These are phyloP conservation scores for Barbarea vulgaris DNA, from an alignment of 345 rosid genomes.

Conservation along the genomic window DNA sequence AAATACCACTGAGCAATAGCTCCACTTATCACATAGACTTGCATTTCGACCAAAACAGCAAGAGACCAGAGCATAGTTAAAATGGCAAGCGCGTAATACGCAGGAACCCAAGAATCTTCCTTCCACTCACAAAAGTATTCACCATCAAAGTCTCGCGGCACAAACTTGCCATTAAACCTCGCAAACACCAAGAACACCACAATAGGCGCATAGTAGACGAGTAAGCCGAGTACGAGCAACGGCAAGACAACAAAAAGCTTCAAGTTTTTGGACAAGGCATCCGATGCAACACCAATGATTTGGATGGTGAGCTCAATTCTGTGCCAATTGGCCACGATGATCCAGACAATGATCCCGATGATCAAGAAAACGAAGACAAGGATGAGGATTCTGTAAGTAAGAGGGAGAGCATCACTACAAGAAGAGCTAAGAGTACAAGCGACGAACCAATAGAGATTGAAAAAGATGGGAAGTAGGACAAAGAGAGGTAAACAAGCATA, in stretches of 20 bases:
- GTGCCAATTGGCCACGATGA: conserved; percentile 79
- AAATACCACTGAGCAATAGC: conserved; percentile 90
- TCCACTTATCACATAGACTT: conserved; percentile 86
- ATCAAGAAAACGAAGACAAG: conserved; percentile 67
- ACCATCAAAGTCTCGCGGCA: conserved; percentile 55
- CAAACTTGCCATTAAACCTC: conserved; percentile 74
- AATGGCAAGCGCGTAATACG: conserved; percentile 74
- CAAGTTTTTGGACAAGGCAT: conserved; percentile 76
- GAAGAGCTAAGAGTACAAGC: conserved; percentile 76
- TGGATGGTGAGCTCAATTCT: conserved; percentile 72
- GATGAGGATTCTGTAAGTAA: conserved; percentile 68
- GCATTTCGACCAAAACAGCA: conserved; percentile 74
- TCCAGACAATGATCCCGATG: conserved; percentile 77
- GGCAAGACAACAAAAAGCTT: conserved; percentile 71
- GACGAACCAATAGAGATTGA: conserved; percentile 88
- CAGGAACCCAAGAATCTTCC: conserved; percentile 94
- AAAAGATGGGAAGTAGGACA: conserved; percentile 62
- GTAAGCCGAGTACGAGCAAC: conserved; percentile 56
- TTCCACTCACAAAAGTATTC: conserved; percentile 76
- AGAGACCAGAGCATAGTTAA: conserved; percentile 92
- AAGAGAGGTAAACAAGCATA: conserved; percentile 80
- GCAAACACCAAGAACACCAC: conserved; percentile 82
- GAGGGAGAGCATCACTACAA: conserved; percentile 67
- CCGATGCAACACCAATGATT: conserved; percentile 76
- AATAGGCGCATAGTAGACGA: conserved; percentile 67